These are phyloP conservation scores for Pseudoneurospora amorphoporcata DNA, from an alignment of 495 filamentous ascomycete genomes.

Conservation along the genomic window DNA sequence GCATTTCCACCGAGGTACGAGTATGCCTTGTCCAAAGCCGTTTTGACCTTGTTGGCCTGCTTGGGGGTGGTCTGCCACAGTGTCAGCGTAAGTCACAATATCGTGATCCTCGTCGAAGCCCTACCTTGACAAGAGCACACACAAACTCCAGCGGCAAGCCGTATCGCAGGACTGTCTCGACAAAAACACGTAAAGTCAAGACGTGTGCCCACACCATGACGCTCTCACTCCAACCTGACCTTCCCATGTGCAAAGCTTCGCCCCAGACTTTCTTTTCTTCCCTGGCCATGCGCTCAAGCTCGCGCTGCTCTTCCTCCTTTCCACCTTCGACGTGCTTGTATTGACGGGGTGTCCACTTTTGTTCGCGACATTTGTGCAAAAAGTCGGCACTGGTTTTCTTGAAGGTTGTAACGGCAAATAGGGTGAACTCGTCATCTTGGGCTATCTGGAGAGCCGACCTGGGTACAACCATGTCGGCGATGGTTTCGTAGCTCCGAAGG, in stretches of 20 bases:
- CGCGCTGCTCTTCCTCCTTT: constrained; percentile 73
- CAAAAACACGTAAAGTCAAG: constrained; percentile 83
- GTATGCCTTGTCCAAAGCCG: constrained; percentile 71
- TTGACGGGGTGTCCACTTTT: constrained; percentile 88
- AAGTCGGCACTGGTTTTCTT: constrained; percentile 85
- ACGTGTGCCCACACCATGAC: constrained; percentile 95
- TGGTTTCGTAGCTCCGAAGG: constrained; percentile 75
- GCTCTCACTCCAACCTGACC: constrained; percentile 84
- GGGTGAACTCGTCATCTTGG: constrained; percentile 74
- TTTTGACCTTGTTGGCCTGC: constrained; percentile 68
- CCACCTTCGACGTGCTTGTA: constrained; percentile 88
- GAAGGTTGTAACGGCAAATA: constrained; percentile 85
- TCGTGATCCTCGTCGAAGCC: constrained; percentile 11
- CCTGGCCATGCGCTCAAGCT: constrained; percentile 65
- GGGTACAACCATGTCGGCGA: constrained; percentile 75
- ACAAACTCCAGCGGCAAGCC: constrained; percentile 84
- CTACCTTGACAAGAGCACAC: constrained; percentile 71
- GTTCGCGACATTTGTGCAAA: constrained; percentile 76
- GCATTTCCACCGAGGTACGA: constrained; percentile 92
- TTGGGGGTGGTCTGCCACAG: constrained; percentile 66
- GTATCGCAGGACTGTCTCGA: constrained; percentile 92
- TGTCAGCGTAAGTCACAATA: constrained; percentile 10
- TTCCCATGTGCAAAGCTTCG: constrained; percentile 74
- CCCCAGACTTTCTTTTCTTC: constrained; percentile 84
- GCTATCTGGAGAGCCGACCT: constrained; percentile 69